A percentile compares a stretch with the other conserved stretches of the same genome.
phyloP scores from a whole-genome alignment of 2,329 filamentous ascomycete species.

The Gremmenia infestans region DNA sequence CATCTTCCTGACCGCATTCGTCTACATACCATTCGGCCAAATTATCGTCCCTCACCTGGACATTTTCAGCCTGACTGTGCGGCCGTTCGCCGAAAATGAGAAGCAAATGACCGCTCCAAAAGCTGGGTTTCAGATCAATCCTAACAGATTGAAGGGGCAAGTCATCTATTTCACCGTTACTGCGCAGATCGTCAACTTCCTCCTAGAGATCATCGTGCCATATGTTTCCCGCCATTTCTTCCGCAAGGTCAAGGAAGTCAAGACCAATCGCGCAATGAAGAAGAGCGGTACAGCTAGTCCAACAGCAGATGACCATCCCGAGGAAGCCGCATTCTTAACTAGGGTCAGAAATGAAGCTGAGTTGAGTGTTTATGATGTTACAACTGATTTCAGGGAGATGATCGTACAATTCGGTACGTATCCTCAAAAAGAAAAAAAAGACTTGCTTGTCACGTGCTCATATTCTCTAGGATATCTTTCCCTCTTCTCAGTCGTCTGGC shows the following conservation, averaged over 20 bases:
- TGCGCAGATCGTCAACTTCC: slow-evolving; percentile 83
- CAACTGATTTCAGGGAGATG: slow-evolving; percentile 89
- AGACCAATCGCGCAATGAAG: slow-evolving; percentile 50
- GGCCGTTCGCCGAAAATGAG: slow-evolving; percentile 69
- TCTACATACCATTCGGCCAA: slow-evolving; percentile 88
- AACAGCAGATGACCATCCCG: slow-evolving; percentile 59
- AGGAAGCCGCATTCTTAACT: slow-evolving; percentile 75
- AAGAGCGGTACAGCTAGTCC: slow-evolving; percentile 41
- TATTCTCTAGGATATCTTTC: slow-evolving; percentile 68
- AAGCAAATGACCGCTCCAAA: slow-evolving; percentile 57
- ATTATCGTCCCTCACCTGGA: slow-evolving; percentile 81
- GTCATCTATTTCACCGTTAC: slow-evolving; percentile 96
- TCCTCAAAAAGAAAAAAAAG: too few species aligned
- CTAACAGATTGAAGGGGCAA: slow-evolving; percentile 76
- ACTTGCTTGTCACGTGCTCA: slow-evolving; percentile 14
- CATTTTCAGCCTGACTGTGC: slow-evolving; percentile 70
- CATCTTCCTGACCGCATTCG: slow-evolving; percentile 86
- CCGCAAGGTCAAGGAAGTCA: slow-evolving; percentile 72
- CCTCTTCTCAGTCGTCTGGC: slow-evolving; percentile 92
- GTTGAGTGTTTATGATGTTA: slow-evolving; percentile 82
- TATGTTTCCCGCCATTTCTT: slow-evolving; percentile 75
- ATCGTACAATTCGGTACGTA: slow-evolving; percentile 66
- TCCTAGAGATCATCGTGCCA: slow-evolving; percentile 78
- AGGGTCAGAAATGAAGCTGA: slow-evolving; percentile 80
- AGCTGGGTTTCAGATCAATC: slow-evolving; percentile 73